Conservation (phyloP, 495 filamentous ascomycete genomes). For the Talaromyces trachyspermus region DNA sequence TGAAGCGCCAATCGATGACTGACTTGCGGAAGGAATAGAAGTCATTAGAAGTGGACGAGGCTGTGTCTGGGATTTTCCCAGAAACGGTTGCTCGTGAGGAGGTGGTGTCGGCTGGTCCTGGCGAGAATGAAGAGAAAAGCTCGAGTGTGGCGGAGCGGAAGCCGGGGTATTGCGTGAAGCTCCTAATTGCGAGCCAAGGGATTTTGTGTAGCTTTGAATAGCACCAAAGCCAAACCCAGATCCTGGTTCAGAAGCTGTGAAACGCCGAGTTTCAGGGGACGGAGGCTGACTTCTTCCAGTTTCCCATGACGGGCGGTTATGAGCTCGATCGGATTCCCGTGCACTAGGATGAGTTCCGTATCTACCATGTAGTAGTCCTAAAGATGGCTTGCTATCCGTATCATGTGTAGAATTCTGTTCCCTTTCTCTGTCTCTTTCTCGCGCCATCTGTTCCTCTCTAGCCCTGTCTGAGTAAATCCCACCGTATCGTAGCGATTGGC, state of each 20-base stretch:
- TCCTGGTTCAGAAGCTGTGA: slow-evolving; percentile 20
- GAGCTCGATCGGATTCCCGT: slow-evolving; percentile 26
- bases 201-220: slow-evolving; percentile 43
- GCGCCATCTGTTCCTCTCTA: slow-evolving; percentile 32
- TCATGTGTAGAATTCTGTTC: slow-evolving; percentile 19
- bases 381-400: slow-evolving; percentile 25
- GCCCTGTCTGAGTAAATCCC: slow-evolving; percentile 38
- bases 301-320: slow-evolving; percentile 29
- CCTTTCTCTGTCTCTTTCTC: slow-evolving; percentile 27
- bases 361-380: slow-evolving; percentile 11
- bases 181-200: slow-evolving; percentile 32
- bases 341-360: slow-evolving; percentile 30
- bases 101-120: slow-evolving; percentile 29
- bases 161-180: slow-evolving; percentile 21
- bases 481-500: slow-evolving; percentile 21
- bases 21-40: slow-evolving; percentile 15
- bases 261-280: slow-evolving; percentile 35
- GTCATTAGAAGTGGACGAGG: slow-evolving; percentile 21
- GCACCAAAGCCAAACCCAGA: slow-evolving; percentile 39
- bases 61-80: slow-evolving; percentile 26
- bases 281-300: slow-evolving; percentile 32
- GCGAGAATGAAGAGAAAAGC: slow-evolving; percentile 27
- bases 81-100: slow-evolving; percentile 27
- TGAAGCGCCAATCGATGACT: slow-evolving; percentile 15
- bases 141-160: neutral